phyloP scores from a whole-genome alignment of 2,329 filamentous ascomycete species.

The Sarocladium strictum region DNA sequence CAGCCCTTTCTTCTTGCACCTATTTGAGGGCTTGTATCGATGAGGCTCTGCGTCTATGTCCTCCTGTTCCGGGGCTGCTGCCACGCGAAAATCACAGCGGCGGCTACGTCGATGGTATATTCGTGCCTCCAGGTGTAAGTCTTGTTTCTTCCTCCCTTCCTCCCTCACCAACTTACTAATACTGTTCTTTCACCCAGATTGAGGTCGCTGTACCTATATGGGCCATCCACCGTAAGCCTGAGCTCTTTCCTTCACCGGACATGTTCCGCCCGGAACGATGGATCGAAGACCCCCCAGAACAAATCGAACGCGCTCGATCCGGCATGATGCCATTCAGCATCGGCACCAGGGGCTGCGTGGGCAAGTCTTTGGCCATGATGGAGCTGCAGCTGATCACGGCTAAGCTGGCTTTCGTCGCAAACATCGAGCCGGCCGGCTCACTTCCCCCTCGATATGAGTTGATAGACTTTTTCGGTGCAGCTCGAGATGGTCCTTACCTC shows the following conservation, averaged over 20 bases:
- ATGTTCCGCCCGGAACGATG: constrained; percentile 10
- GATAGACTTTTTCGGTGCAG: too few relatives aligned
- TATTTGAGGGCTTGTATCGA: constrained; percentile 31
- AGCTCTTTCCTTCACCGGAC: constrained; percentile 6
- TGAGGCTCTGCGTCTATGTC: constrained; percentile 33
- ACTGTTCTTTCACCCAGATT: too few relatives aligned
- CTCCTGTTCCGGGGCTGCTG: constrained; percentile 14
- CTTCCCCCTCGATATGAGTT: too few relatives aligned
- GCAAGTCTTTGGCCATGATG: constrained; percentile 6
- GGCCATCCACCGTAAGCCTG: constrained; percentile 7
- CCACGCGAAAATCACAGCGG: not conserved
- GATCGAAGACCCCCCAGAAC: not conserved
- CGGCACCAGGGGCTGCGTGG: constrained; percentile 7
- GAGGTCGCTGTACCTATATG: constrained; percentile 46
- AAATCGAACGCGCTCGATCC: not conserved
- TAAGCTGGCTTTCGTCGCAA: not conserved
- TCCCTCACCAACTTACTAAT: too few relatives aligned
- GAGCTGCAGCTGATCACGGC: not conserved
- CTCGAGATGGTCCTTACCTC: too few relatives aligned
- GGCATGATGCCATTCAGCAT: not conserved
- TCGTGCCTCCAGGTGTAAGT: constrained; percentile 49
- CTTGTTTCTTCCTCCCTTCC: too few relatives aligned
- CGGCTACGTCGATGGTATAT: not conserved
- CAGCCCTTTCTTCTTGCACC: constrained; percentile 16
- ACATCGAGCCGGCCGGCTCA: too few relatives aligned